These are phyloP conservation scores for Pontederia paniculata DNA, from an alignment of 176 grass and related monocot species.

Conservation along the genomic window DNA sequence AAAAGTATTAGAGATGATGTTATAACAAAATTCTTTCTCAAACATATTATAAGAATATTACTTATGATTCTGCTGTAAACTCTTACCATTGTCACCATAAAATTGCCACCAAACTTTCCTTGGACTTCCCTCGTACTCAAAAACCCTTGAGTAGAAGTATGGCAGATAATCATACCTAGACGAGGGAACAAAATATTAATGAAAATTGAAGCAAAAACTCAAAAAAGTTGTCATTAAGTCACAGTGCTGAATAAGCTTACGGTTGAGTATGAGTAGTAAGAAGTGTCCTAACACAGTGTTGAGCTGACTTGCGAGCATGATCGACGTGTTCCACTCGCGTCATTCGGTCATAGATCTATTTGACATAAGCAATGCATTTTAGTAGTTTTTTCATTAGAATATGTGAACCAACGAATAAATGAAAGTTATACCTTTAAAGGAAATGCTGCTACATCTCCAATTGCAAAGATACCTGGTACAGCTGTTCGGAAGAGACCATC, in stretches of 20 bases:
- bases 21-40: too few relatives aligned
- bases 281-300: slow-evolving; percentile 75
- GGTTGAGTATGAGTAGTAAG: slow-evolving; percentile 75
- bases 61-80: neutral
- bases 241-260: slow-evolving; percentile 33
- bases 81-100: slow-evolving; percentile 84
- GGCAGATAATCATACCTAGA: slow-evolving; percentile 89
- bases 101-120: slow-evolving; percentile 99
- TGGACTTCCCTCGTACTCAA: slow-evolving; percentile 84
- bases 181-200: neutral
- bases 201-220: neutral
- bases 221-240: neutral
- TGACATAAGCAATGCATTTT: slow-evolving; percentile 11
- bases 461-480: slow-evolving; percentile 74
- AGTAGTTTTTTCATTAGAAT: slow-evolving; percentile 5
- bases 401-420: slow-evolving; percentile 6
- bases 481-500: slow-evolving; percentile 80
- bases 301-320: slow-evolving; percentile 91
- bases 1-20: slow-evolving; percentile 3
- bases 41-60: neutral
- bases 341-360: slow-evolving; percentile 45
- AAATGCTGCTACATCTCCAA: slow-evolving; percentile 96
- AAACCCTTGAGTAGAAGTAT: slow-evolving; percentile 92
- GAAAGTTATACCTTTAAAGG: slow-evolving; percentile 56
- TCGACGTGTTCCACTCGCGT: slow-evolving; percentile 94